Conservation (phyloP, 2,329 filamentous ascomycete genomes). For the Colletotrichum trifolii region DNA sequence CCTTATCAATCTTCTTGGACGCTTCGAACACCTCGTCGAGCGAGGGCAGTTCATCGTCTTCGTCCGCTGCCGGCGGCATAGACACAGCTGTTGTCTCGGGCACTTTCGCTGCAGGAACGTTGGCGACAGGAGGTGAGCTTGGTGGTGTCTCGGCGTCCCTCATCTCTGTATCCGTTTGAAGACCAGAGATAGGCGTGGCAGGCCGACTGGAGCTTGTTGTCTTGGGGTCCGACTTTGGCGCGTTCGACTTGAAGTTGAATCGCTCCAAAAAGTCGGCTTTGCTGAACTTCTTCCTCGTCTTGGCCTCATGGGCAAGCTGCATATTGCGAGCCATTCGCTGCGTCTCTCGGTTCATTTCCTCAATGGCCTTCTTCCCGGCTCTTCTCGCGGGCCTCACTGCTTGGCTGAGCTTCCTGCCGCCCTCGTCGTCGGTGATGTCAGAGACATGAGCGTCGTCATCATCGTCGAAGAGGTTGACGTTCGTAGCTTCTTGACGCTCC, state of each 20-base stretch:
- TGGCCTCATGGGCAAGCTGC: conserved; percentile 90
- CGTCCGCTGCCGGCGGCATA: conserved; percentile 34
- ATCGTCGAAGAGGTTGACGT: conserved; percentile 50
- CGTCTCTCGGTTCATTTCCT: conserved; percentile 95
- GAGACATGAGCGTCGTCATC: conserved; percentile 66
- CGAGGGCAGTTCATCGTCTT: conserved; percentile 50
- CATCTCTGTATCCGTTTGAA: conserved; percentile 63
- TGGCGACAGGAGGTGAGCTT: conserved; percentile 69
- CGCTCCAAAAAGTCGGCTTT: conserved; percentile 84
- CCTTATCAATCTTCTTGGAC: conserved; percentile 60
- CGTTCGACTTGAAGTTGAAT: conserved; percentile 75
- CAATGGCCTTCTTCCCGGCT: conserved; percentile 92
- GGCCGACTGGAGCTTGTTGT: conserved; percentile 67
- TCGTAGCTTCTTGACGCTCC: conserved; percentile 50
- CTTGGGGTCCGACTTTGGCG: conserved; percentile 45
- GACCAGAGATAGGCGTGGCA: conserved; percentile 55
- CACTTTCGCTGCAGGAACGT: conserved; percentile 42
- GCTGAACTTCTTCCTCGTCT: conserved; percentile 90
- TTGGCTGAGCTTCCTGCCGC: conserved; percentile 75
- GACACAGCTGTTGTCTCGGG: conserved; percentile 22
- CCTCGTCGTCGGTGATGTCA: conserved; percentile 71
- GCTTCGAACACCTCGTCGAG: conserved; percentile 49
- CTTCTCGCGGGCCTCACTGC: conserved; percentile 78
- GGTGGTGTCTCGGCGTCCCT: conserved; percentile 72
- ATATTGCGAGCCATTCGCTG: conserved; percentile 90